Percentiles rank a stretch among this genome's conserved stretches.
These are phyloP conservation scores for Aspergillus heteromorphus DNA, from an alignment of 495 filamentous ascomycete species.

Conservation along the genomic window DNA sequence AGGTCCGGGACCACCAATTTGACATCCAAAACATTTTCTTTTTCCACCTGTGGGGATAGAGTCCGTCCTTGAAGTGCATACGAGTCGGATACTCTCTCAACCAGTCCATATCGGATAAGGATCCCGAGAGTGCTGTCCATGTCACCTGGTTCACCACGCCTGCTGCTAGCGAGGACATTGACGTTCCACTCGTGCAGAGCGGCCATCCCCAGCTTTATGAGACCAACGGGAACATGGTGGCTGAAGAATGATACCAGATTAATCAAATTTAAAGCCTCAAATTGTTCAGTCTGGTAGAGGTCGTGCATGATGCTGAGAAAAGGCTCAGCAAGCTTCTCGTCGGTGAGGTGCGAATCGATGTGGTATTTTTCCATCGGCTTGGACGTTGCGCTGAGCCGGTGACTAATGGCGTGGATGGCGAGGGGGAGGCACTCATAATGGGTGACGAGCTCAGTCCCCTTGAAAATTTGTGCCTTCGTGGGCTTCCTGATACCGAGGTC, in stretches of 20 bases:
- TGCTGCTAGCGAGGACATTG: conserved; percentile 37
- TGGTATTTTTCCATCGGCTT: conserved; percentile 66
- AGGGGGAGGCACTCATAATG: conserved; percentile 68
- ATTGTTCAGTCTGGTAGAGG: conserved; percentile 52
- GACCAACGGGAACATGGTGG: conserved; percentile 69
- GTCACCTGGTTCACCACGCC: conserved; percentile 51
- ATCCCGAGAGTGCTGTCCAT: conserved; percentile 63
- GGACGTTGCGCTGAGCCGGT: conserved; percentile 63
- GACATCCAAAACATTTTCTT: conserved; percentile 14
- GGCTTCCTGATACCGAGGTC: conserved; percentile 48
- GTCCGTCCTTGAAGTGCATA: conserved; percentile 38
- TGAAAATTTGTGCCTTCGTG: conserved; percentile 50
- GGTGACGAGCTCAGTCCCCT: conserved; percentile 61
- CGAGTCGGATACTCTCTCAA: conserved; percentile 48
- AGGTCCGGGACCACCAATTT: conserved; percentile 25
- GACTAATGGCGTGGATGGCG: conserved; percentile 73
- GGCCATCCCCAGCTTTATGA: conserved; percentile 60
- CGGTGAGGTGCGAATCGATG: conserved; percentile 60
- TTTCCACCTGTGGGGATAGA: conserved; percentile 18
- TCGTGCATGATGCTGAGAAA: conserved; percentile 69
- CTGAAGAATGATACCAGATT: conserved; percentile 70
- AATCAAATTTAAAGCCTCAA: conserved; percentile 65
- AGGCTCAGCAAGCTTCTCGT: conserved; percentile 62
- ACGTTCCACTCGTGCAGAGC: conserved; percentile 51
- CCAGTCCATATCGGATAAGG: conserved; percentile 64